A percentile compares a stretch with the other conserved stretches of the same genome.
These are phyloP conservation scores for Phytophthora constricta DNA, from an alignment of 352 stramenopile genomes.

Conservation along the genomic window DNA sequence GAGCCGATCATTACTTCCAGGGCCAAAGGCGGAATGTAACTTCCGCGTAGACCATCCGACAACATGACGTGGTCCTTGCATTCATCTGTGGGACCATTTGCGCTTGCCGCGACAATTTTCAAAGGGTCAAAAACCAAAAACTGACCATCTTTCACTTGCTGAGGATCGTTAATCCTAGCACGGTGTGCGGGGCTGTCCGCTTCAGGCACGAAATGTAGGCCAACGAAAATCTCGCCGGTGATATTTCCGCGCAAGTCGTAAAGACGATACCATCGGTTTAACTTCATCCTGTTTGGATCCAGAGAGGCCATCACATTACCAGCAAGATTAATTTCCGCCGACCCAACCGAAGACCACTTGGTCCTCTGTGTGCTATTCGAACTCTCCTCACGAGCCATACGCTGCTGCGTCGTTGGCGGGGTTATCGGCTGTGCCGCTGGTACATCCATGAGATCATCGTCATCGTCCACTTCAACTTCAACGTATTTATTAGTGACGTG, in stretches of 20 bases:
- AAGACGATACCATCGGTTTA: slow-evolving; percentile 87
- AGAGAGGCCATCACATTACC: slow-evolving; percentile 85
- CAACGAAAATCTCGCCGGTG: slow-evolving; percentile 86
- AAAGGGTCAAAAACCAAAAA: slow-evolving; percentile 89
- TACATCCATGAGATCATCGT: slow-evolving; percentile 50
- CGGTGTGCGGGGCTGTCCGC: slow-evolving; percentile 24
- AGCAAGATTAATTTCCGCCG: slow-evolving; percentile 85
- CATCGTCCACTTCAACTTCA: slow-evolving; percentile 78
- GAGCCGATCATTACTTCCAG: slow-evolving; percentile 85
- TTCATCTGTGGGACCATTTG: slow-evolving; percentile 37
- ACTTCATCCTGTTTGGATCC: slow-evolving; percentile 61
- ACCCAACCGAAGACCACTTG: slow-evolving; percentile 81
- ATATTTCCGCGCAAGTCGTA: slow-evolving; percentile 79
- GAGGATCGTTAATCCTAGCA: slow-evolving; percentile 57
- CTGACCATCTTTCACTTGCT: slow-evolving; percentile 83
- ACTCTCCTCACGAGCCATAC: slow-evolving; percentile 60
- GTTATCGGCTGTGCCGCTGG: slow-evolving; percentile 26
- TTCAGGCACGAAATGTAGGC: slow-evolving; percentile 79
- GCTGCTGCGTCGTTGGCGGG: slow-evolving; percentile 20
- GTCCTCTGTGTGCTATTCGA: slow-evolving; percentile 47
- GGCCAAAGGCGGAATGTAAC: slow-evolving; percentile 85
- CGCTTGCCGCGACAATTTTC: slow-evolving; percentile 72
- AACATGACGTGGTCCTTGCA: slow-evolving; percentile 75
- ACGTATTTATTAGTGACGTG: slow-evolving; percentile 87
- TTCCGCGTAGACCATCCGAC: slow-evolving; percentile 75